phyloP scores from a whole-genome alignment of 1,139 yeast species.

The Meyerozyma sp. region DNA sequence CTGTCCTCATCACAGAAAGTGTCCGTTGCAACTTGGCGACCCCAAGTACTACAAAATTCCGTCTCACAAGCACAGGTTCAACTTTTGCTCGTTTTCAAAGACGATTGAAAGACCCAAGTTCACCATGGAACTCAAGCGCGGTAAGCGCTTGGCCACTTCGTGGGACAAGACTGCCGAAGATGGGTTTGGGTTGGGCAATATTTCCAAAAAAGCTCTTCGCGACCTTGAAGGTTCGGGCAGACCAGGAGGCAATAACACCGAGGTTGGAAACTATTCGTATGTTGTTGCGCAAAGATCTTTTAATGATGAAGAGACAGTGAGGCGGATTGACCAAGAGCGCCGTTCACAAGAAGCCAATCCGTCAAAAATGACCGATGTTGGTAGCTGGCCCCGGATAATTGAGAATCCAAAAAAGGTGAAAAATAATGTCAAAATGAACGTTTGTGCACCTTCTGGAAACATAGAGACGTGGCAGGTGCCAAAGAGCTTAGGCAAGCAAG shows the following conservation, averaged over 20 bases:
- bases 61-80: constrained; percentile 54
- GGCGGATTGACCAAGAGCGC: constrained; percentile 25
- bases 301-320: constrained; percentile 28
- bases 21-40: constrained; percentile 80
- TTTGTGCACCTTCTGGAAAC: constrained; percentile 75
- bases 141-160: constrained; percentile 62
- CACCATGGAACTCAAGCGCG: constrained; percentile 76
- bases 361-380: no score
- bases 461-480: constrained; percentile 87
- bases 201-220: constrained; percentile 22
- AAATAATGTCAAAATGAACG: constrained; percentile 75
- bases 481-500: constrained; percentile 67
- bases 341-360: constrained; percentile 18
- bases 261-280: constrained; percentile 72
- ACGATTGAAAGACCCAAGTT: constrained; percentile 73
- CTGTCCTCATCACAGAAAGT: constrained; percentile 80
- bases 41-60: constrained; percentile 62
- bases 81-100: constrained; percentile 75
- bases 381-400: constrained; percentile 70
- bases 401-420: constrained; percentile 71
- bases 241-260: constrained; percentile 66
- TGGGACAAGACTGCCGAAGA: constrained; percentile 62
- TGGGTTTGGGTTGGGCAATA: constrained; percentile 42
- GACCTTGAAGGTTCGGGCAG: constrained; percentile 59
- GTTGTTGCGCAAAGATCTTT: constrained; percentile 61